Base-by-base conservation (phyloP, 2,329 filamentous ascomycete genomes). In the Colletotrichum magnum region DNA sequence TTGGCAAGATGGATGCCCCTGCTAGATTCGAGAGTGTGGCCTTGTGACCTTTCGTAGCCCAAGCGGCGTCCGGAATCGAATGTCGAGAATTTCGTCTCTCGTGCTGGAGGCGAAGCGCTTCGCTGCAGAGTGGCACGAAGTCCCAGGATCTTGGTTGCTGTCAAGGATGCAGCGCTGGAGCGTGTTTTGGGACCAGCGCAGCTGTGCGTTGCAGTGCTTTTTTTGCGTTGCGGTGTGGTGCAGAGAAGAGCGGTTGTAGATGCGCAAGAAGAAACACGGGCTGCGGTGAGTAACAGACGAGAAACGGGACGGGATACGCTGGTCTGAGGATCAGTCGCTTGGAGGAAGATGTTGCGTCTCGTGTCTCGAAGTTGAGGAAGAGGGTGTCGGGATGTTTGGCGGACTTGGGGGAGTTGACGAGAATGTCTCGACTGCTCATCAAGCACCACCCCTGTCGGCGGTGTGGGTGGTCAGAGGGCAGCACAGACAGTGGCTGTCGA, bases 401-500 rank as follows among this genome's bases (percentile, higher is more conserved):
- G 67, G 51, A 68, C 48, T 67, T 70, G 64, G 57, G 56, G 57
- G 32, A 36, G 32, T 36, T 36, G 32, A 36, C 32, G 32, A 36
- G 32, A 36, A 36, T 36, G 32, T 36, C 32, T 36, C 32, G 32
- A 36, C 32, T 36, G 32, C 10, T 36, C 32, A 36, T 68, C 18
- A 66, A 62, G 63, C 67, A 58, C 36, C 39, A 68, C 47, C 63
- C 67, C 26, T 51, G 67, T 70, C 45, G 21, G 48, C 36, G 64
- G 64, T 70, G 64, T 69, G 66, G 61, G 64, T 70, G 67, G 67
- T 70, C 52, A 68, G 62, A 69, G 62, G 24, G 26, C 47, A 67
- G 67, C 67, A 70, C 67, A 63, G 67, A 70, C 64, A 54, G 67
- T 69, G 67, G 64, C 67, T 68, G 54, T 69, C 50, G 66, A 69